phyloP scores from a whole-genome alignment of 805 yeast species.

The Pichia insulana region DNA sequence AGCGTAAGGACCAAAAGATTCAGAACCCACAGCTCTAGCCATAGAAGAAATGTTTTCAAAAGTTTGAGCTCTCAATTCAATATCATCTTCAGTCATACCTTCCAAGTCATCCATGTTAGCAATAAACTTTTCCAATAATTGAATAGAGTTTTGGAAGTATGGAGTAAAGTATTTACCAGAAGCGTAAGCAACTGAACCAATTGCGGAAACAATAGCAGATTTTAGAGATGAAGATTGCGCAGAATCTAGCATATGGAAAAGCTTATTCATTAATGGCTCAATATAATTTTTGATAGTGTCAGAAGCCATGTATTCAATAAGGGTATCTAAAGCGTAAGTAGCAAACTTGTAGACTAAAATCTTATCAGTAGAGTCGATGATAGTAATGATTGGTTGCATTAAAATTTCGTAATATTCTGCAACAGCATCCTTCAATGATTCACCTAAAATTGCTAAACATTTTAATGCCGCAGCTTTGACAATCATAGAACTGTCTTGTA shows the following conservation, averaged over 20 bases:
- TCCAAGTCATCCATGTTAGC: slow-evolving; percentile 55
- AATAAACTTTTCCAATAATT: slow-evolving; percentile 74
- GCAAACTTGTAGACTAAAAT: slow-evolving; percentile 84
- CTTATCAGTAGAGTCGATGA: slow-evolving; percentile 79
- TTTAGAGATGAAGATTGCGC: slow-evolving; percentile 69
- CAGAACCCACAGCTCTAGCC: slow-evolving; percentile 95
- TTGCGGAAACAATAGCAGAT: slow-evolving; percentile 82
- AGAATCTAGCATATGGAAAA: slow-evolving; percentile 71
- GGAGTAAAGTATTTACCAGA: slow-evolving; percentile 84
- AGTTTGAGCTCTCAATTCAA: slow-evolving; percentile 84
- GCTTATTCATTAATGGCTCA: slow-evolving; percentile 83
- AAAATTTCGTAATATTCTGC: slow-evolving; percentile 78
- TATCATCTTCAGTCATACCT: slow-evolving; percentile 80
- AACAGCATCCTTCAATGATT: slow-evolving; percentile 76
- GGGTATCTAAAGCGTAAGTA: slow-evolving; percentile 82
- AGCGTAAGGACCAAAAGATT: slow-evolving; percentile 76
- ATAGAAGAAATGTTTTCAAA: slow-evolving; percentile 90
- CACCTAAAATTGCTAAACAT: slow-evolving; percentile 67
- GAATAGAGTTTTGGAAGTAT: slow-evolving; percentile 73
- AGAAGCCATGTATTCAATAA: slow-evolving; percentile 84
- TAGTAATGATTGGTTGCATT: slow-evolving; percentile 77
- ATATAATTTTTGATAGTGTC: slow-evolving; percentile 74
- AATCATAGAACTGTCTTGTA: slow-evolving; percentile 62
- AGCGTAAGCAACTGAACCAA: slow-evolving; percentile 95
- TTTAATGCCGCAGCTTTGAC: slow-evolving; percentile 85